Percentiles rank a stretch among this genome's conserved stretches.
Evolutionary conservation across 2,329 filamentous ascomycete species (phyloP).

Genomic region (Microcyclosporella mali): DNA sequence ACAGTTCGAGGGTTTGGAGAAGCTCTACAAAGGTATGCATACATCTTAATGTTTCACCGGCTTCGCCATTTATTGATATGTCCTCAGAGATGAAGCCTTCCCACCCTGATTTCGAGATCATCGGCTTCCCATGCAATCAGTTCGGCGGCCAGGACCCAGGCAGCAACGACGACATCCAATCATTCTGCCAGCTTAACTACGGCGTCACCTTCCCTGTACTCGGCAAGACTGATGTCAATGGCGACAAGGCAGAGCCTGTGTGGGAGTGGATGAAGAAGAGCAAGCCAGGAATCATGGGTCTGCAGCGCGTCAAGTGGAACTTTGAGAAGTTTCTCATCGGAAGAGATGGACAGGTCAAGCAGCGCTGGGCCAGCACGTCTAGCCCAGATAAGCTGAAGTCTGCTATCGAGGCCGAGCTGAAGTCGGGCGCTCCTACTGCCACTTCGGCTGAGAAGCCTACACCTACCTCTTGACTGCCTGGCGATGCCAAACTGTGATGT

Average conservation of each 20-base stretch:
- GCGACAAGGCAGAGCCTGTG: slow-evolving; percentile 69
- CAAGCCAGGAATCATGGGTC: slow-evolving; percentile 75
- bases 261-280: slow-evolving; percentile 67
- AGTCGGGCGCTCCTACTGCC: slow-evolving; percentile 9
- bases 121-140: slow-evolving; percentile 98
- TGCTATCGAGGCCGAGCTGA: slow-evolving; percentile 32
- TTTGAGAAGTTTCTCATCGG: slow-evolving; percentile 97
- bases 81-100: slow-evolving; percentile 52
- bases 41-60: neutral
- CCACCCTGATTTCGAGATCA: slow-evolving; percentile 72
- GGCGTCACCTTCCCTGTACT: slow-evolving; percentile 87
- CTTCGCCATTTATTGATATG: neutral
- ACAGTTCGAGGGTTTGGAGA: slow-evolving; percentile 86
- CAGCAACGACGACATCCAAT: slow-evolving; percentile 55
- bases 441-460: slow-evolving; percentile 12
- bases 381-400: slow-evolving; percentile 78
- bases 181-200: slow-evolving; percentile 86
- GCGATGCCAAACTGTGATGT: neutral
- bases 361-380: slow-evolving; percentile 78
- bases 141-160: slow-evolving; percentile 89
- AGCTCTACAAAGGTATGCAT: slow-evolving; percentile 64
- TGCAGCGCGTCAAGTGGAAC: slow-evolving; percentile 97
- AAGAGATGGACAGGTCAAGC: slow-evolving; percentile 76
- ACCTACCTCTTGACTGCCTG: slow-evolving; percentile 6
- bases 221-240: slow-evolving; percentile 91